Evolutionary conservation across 2,329 filamentous ascomycete species (phyloP), one percentile per base, ranked within the genome.

Genomic region (Alternaria panax): DNA sequence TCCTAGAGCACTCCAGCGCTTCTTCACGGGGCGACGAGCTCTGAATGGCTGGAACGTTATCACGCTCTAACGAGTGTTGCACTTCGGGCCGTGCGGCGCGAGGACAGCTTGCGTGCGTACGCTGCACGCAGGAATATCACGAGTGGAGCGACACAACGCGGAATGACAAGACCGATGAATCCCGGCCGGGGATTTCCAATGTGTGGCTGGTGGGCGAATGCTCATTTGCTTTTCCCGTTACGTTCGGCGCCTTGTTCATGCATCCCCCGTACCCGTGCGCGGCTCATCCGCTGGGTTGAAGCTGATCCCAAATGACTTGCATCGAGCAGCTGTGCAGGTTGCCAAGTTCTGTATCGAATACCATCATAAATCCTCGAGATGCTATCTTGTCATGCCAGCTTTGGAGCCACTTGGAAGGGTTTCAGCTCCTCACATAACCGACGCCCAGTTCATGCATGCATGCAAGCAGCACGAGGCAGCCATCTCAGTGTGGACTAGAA

Each of bases 141-240:
- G 16, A 30, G 27, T 47, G 28, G 28, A 48, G 28, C 56, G 50
- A 43, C 24, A 32, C n/a, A 24, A n/a, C 38, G 30, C 41, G 32
- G 25, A 50, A 51, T 25, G 22, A 50, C 40, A 46, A n/a, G 46
- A 51, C 54, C 38, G 45, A 56, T 18, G 25, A 22, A 24, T 18
- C 8, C 24, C 22, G 42, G 22, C 41, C 28, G 40, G 20, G 27
- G 42, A 52, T 36, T 47, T 14, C 30, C n/a, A 18, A 53, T 60
- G 40, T 46, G 22, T 53, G 48, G 36, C 46, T 47, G 38, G 38
- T 53, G 25, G 28, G 57, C 60, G 27, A 47, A 42, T n/a, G 20
- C 25, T 32, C 43, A 43, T 40, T 62, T 62, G 48, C 42, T 56
- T 60, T 59, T 59, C 41, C 51, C 28, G 34, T 46, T 48, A 47